Percentiles rank a stretch among this genome's conserved stretches.
These are phyloP conservation scores for Microdochium trichocladiopsis DNA, from an alignment of 2,329 filamentous ascomycete species.

Conservation along the genomic window DNA sequence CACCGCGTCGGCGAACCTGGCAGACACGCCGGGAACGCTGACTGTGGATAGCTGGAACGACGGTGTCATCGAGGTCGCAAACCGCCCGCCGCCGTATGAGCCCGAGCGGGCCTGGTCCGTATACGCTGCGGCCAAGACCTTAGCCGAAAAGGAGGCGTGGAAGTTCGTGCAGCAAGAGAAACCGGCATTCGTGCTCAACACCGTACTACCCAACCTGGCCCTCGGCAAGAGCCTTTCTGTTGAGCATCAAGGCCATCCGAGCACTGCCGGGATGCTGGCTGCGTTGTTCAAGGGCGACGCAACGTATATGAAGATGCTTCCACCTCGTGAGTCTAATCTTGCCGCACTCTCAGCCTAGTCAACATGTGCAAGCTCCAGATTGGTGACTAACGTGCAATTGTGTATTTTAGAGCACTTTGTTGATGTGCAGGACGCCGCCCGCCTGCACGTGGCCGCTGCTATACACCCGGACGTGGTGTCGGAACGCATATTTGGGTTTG, in stretches of 20 bases:
- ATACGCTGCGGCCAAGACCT: conserved; percentile 12
- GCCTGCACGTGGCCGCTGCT: conserved; percentile 44
- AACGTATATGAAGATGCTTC: conserved; percentile 1
- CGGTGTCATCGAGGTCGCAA: conserved; percentile 6
- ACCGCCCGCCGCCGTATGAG: conserved; percentile 8
- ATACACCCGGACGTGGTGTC: conserved; percentile 34
- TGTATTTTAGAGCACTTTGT: conserved; percentile 39
- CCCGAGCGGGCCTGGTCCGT: conserved; percentile 3
- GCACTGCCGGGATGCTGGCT: conserved; percentile 5
- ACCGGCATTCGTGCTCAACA: conserved; percentile 9
- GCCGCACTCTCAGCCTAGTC: too few species aligned
- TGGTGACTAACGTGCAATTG: too few species aligned
- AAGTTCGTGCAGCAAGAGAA: conserved; percentile 11
- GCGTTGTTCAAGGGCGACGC: conserved; percentile 5
- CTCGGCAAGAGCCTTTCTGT: conserved; percentile 10
- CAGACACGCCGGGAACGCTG: conserved; percentile 6
- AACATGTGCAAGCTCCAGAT: too few species aligned
- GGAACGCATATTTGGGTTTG: conserved; percentile 48
- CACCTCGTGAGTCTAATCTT: conserved; percentile 9
- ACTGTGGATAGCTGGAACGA: conserved; percentile 13
- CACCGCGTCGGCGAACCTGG: conserved; percentile 4
- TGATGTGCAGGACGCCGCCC: conserved; percentile 39
- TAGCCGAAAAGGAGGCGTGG: conserved; percentile 12
- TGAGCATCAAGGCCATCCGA: conserved; percentile 8
- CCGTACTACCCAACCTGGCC: conserved; percentile 12